Evolutionary conservation across 306 rosid genomes (phyloP).

Genomic region (Lagenaria siceraria): DNA sequence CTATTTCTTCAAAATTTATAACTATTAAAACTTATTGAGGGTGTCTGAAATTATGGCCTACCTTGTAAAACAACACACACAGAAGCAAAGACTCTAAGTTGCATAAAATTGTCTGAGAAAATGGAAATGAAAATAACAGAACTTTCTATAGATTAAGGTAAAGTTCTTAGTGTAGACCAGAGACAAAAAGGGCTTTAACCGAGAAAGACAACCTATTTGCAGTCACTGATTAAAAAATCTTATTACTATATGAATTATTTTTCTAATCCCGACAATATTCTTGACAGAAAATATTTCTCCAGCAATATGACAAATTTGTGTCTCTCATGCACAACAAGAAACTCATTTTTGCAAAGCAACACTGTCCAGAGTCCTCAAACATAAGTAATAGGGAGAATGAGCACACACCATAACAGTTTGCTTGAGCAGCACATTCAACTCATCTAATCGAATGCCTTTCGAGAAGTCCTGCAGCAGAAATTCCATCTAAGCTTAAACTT

Average conservation of each 20-base stretch:
- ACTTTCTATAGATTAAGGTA: not conserved
- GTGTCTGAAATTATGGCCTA: not conserved
- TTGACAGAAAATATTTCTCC: not conserved
- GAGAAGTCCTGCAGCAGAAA: constrained; percentile 73
- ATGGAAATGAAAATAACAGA: not conserved
- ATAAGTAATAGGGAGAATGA: constrained; percentile 8
- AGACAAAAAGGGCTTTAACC: not conserved
- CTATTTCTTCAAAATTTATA: not conserved
- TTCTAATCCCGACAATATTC: not conserved
- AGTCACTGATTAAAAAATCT: not conserved
- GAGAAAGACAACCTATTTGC: not conserved
- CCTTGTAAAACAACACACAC: not conserved
- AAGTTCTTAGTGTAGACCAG: not conserved
- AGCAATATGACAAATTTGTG: not conserved
- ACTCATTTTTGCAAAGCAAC: not conserved
- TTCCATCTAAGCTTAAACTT: constrained; percentile 8
- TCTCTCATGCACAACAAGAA: not conserved
- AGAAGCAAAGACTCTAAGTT: not conserved
- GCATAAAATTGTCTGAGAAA: not conserved
- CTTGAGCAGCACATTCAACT: constrained; percentile 83
- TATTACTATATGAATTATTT: not conserved
- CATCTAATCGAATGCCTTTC: constrained; percentile 83
- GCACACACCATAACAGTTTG: constrained; percentile 82
- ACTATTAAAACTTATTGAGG: not conserved
- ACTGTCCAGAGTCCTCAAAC: not conserved